Base-by-base conservation (phyloP, 1,284 basidiomycete species). In the Melampsora americana region DNA sequence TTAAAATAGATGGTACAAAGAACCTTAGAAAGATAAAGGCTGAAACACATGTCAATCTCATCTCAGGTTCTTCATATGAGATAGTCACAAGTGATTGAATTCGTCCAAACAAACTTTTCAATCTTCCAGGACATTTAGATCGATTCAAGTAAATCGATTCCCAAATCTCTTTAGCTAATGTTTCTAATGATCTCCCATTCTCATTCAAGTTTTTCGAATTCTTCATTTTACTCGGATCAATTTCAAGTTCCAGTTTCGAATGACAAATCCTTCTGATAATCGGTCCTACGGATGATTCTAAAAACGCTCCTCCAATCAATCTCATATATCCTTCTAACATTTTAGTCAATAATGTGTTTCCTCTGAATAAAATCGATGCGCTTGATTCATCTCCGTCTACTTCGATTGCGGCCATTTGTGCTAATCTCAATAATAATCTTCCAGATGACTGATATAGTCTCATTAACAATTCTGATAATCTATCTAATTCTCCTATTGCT, bases 381-480 rank as follows among this genome's bases (percentile, higher is more conserved):
- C 28, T 75, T n/a, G 65, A 67, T 32, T 48, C 28, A 35, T 68
- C 66, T 11, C 73, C 73, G 78, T 77, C 0, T 81, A 82, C 39
- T 67, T 59, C 26, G 80, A 61, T 1, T 81, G 81, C 16, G 83
- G 79, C 39, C 80, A 78, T 5, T 83, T 81, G 2, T 82, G 83
- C 56, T 12, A 75, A 50, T 48, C 53, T 62, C 3, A 48, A 35
- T 35, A 75, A 30, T 5, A 75, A 78, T 87, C 86, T 78, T 87
- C 87, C 71, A 85, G 84, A 5, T 84, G 82, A 9, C 85, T 85
- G 35, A 82, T 82, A 11, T 86, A 85, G 77, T 90, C 88, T 61
- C 87, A 85, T 32, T 88, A 89, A 50, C 87, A 87, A 46, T 60
- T n/a, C 68, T n/a, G 66, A 79, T 78, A 35, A 78, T 68, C 18